A percentile compares a stretch with the other conserved stretches of the same genome.
phyloP scores from a whole-genome alignment of 306 rosid genomes.

The Glycine tomentella region DNA sequence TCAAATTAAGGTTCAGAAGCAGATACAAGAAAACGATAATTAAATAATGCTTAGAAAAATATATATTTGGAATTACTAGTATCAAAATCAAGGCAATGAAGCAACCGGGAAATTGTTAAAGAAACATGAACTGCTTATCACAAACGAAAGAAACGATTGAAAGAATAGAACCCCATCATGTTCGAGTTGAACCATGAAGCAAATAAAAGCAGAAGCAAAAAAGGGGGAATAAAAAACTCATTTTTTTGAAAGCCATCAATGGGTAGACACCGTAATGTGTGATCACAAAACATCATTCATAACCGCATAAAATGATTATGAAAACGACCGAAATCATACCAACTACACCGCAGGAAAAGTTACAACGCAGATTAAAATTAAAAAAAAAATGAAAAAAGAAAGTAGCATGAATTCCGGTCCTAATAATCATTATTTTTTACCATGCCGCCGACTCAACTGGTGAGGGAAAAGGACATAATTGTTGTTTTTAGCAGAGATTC shows the following conservation, averaged over 20 bases:
- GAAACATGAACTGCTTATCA: conserved; percentile 6
- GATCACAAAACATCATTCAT: conserved; percentile 56
- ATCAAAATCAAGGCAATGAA: conserved; percentile 47
- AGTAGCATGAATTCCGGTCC: conserved; percentile 10
- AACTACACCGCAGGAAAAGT: conserved; percentile 49
- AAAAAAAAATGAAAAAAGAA: conserved; percentile 21
- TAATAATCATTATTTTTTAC: background rate
- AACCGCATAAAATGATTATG: conserved; percentile 40
- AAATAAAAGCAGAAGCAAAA: background rate
- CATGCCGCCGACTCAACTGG: background rate
- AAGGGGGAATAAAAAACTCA: background rate
- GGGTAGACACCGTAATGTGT: conserved; percentile 40
- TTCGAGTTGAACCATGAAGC: conserved; percentile 27
- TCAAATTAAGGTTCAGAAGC: conserved; percentile 31
- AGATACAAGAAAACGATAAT: conserved; percentile 32
- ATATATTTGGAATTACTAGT: conserved; percentile 33
- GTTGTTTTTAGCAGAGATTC: conserved; percentile 2
- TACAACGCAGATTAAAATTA: background rate
- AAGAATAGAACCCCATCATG: background rate
- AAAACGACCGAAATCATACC: conserved; percentile 52
- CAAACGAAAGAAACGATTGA: conserved; percentile 6
- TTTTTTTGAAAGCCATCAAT: conserved; percentile 22
- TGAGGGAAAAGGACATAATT: conserved; percentile 1
- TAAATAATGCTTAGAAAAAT: conserved; percentile 8
- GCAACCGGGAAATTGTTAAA: background rate